Evolutionary conservation across 257 asterid genomes (phyloP), one percentile per base, ranked within the genome.

Genomic region (Rehmannia glutinosa): DNA sequence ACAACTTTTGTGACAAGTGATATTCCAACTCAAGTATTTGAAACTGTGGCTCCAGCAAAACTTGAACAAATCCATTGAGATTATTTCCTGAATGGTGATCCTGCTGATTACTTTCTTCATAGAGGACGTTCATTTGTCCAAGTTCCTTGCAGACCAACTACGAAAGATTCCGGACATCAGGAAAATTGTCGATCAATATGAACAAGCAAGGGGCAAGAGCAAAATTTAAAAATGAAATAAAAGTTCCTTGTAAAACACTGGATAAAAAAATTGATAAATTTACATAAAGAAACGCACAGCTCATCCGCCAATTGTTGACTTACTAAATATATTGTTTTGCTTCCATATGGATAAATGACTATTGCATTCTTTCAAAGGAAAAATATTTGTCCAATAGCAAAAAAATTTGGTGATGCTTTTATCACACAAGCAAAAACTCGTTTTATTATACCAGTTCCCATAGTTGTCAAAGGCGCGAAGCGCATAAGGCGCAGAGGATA

Each of bases 1-100:
- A 67, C 67, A 90, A 70, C 75, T 77, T 80, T 38, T 77, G 63
- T 19, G 86, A 81, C 68, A 90, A 75, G 64, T 81, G 83, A 81
- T 84, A 90, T 65, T 90, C 96, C 19, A 86, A 73, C 72, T 90
- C 92, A 33, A 90, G 78, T 43, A 71, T 53, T 58, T 72, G 87
- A 72, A 86, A 86, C 76, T 75, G 64, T 50, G 87, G 88, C 69
- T 86, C 87, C 74, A 73, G 43, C 70, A 90, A 78, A 73, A 77
- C 68, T 72, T 83, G 76, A 66, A 83, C 60, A 70, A 88, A 75
- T 70, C 78, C 79, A 67, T 49, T 68, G 65, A 84, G 73, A 80
- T 55, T 47, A 54, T 74, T 81, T 54, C 76, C 75, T 19, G 73
- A 49, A 66, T 59, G 66, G 57, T 60, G 74, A 58, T 67, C 84